These are phyloP conservation scores for Hortiboletus campestris DNA, from an alignment of 768 basidiomycete genomes.

Conservation along the genomic window DNA sequence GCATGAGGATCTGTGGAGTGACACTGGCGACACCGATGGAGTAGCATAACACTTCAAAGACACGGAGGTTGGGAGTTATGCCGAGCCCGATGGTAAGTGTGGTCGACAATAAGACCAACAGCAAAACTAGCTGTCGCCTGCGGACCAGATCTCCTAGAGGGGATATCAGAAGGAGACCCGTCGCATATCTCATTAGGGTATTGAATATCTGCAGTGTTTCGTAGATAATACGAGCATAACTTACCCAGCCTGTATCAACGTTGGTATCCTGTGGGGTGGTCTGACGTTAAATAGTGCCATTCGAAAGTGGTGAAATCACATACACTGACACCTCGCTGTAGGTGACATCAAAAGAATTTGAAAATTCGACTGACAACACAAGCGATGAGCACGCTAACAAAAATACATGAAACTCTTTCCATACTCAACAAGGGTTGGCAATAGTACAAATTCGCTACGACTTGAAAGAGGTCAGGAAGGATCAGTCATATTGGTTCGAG, in stretches of 20 bases:
- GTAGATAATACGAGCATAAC: slow-evolving; percentile 1
- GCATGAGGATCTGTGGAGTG: slow-evolving; percentile 71
- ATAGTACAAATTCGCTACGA: slow-evolving; percentile 78
- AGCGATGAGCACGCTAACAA: background rate
- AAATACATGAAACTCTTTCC: slow-evolving; percentile 14
- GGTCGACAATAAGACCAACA: slow-evolving; percentile 53
- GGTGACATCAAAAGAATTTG: slow-evolving; percentile 39
- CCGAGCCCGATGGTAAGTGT: slow-evolving; percentile 71
- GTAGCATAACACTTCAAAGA: slow-evolving; percentile 68
- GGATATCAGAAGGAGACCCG: slow-evolving; percentile 69
- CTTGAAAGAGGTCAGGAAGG: slow-evolving; percentile 31
- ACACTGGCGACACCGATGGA: slow-evolving; percentile 71
- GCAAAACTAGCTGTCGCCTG: slow-evolving; percentile 65
- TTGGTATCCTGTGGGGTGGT: slow-evolving; percentile 49
- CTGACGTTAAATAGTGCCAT: background rate
- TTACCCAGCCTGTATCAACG: slow-evolving; percentile 67
- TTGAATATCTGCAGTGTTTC: background rate
- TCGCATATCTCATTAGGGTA: slow-evolving; percentile 53
- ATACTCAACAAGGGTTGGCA: slow-evolving; percentile 76
- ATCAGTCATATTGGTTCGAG: background rate
- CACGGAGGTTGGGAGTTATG: slow-evolving; percentile 53
- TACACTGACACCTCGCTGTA: slow-evolving; percentile 36
- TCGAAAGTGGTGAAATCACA: slow-evolving; percentile 1
- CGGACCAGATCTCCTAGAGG: slow-evolving; percentile 85
- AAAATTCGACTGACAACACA: slow-evolving; percentile 30